Evolutionary conservation across 1,139 yeast species (phyloP), one percentile per base, ranked within the genome.

Genomic region (Barnettozyma hawaiiensis): DNA sequence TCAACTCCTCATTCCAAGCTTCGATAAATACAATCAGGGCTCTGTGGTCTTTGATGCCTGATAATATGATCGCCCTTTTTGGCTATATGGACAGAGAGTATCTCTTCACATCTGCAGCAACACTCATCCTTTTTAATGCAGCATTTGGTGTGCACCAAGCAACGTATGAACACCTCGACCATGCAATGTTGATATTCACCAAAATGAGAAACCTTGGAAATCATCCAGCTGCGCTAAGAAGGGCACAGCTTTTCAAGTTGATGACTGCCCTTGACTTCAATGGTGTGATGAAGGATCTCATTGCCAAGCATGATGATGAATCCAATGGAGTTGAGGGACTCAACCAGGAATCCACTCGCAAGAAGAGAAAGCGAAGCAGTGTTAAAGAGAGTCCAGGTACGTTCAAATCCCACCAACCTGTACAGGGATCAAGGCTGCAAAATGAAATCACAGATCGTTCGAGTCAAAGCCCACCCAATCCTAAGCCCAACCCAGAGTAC

Each of bases 41-140:
- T 1, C 68, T 85, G 5, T 81, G 90, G 85, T 79, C 83, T 0
- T 65, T 85, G 39, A 66, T 81, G 54, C 83, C 85, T 0, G 83
- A 81, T 45, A 81, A 82, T 50, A 81, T 83, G 85, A 82, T 85
- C 23, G 92, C 95, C 0, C 63, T 84, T 33, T 85, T 84, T 65
- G 95, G 95, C 1, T 85, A 89, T 70, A 83, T 85, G 87, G 96
- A 86, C 59, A 68, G 96, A 54, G 96, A 86, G 57, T 85, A 85
- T 59, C 65, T 85, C 24, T 85, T 84, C 60, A 83, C 92, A 0
- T 78, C 95, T 0, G 82, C 94, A 1, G 84, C 89, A 6, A 85
- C 95, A 0, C 65, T 85, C 42, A 76, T 84, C 12, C 65, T 85
- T 29, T 85, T 83, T 59, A 85, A 81, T 58, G 83, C 89, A 1